Evolutionary conservation across 257 asterid genomes (phyloP), one percentile per base, ranked within the genome.

Genomic region (Gentiana dahurica): DNA sequence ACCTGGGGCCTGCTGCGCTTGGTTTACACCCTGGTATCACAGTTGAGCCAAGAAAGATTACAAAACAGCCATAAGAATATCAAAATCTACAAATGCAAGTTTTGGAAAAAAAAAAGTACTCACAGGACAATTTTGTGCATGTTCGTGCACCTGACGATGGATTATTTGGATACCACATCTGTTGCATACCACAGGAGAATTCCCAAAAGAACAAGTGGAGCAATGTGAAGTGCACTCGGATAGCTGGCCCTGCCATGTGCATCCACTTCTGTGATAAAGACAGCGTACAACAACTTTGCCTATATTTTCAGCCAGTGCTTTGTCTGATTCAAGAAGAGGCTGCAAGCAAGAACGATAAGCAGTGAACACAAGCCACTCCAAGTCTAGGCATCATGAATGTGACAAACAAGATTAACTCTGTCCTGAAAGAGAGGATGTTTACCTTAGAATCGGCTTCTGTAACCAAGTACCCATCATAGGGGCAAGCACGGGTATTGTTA

Each of bases 61-160:
- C 4, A 10, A 12, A 53, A 62, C 57, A 60, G 52, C 54, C 49
- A 49, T 6, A 35, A 9, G 12, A 33, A 32, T 38, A 12, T 43
- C 8, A 8, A 49, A 53, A 41, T 41, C 46, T 10, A 41, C 46
- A 41, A 5, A 41, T 0, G 9, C 6, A 41, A 5, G 46, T 41
- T 41, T 41, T 41, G 9, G 46, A 53, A 55, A 47, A 44, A 47
- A 44, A 15, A 34, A 69, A 35, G 47, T 60, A 73, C 98, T 79
- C 78, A 91, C 98, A 10, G 90, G 77, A 65, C 98, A 91, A 69
- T 61, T 79, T 72, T 75, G 86, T 8, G 95, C 98, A 62, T 87
- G 98, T n/a, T 91, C 97, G n/a, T 85, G 89, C 10, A 88, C 95
- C 81, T 87, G 90, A 46, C 94, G 94, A 77, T 87, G 95, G 71